A percentile compares a stretch with the other conserved stretches of the same genome.
Conservation (phyloP, 1,284 basidiomycete genomes). For the Trametes polyzona region DNA sequence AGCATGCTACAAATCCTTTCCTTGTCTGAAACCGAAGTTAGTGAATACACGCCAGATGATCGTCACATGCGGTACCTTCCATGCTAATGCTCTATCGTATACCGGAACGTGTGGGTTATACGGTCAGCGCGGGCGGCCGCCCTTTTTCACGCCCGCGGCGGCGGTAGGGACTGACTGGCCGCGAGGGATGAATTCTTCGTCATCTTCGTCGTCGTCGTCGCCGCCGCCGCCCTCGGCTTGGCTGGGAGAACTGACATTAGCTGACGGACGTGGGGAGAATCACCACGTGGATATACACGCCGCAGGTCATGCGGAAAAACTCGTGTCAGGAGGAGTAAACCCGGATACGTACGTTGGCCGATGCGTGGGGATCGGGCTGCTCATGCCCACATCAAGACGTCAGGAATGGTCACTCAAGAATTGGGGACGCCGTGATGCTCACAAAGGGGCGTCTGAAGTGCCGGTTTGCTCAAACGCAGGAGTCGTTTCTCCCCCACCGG, state of each 20-base stretch:
- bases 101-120: neutral
- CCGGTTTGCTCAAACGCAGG: neutral
- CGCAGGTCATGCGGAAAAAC: too few species aligned
- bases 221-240: too few species aligned
- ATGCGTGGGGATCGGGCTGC: neutral
- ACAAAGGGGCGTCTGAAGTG: neutral
- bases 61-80: too few species aligned
- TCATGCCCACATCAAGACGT: neutral
- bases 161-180: conserved; percentile 10
- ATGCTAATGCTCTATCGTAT: too few species aligned
- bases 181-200: conserved; percentile 16
- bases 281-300: too few species aligned
- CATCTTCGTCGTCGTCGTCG: conserved; percentile 8
- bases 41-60: too few species aligned
- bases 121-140: conserved; percentile 11
- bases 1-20: too few species aligned
- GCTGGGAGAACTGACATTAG: too few species aligned
- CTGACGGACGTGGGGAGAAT: too few species aligned
- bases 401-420: neutral
- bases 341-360: neutral
- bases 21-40: too few species aligned
- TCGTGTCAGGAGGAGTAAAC: neutral
- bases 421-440: neutral
- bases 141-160: conserved; percentile 14
- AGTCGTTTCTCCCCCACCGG: neutral